These are phyloP conservation scores for Phytopythium aichiense DNA, from an alignment of 352 stramenopile species.

Conservation along the genomic window DNA sequence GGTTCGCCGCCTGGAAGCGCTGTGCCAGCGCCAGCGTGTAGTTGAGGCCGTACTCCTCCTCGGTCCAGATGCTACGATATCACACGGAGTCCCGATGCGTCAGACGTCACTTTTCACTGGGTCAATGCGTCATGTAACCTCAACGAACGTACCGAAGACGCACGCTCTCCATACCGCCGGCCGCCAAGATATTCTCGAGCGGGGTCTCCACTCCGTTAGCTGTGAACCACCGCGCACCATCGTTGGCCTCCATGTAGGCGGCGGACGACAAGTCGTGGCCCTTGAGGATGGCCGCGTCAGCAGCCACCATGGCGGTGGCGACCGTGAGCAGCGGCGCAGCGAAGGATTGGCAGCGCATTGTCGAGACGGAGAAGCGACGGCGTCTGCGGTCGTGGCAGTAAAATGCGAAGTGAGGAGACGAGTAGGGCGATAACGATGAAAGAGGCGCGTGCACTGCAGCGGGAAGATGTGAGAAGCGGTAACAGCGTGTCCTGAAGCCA, in stretches of 20 bases:
- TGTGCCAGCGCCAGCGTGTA: slow-evolving; percentile 25
- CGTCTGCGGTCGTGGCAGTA: neutral
- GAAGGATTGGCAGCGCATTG: neutral
- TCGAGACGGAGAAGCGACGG: neutral
- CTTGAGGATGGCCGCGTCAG: slow-evolving; percentile 15
- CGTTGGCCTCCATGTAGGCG: slow-evolving; percentile 18
- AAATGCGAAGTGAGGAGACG: neutral
- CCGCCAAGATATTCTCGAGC: slow-evolving; percentile 26
- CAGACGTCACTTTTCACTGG: no score
- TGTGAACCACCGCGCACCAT: slow-evolving; percentile 19
- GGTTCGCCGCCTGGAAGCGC: slow-evolving; percentile 19
- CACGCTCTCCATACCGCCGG: slow-evolving; percentile 29
- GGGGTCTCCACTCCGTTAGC: slow-evolving; percentile 8
- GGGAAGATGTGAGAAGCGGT: no score
- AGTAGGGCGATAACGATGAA: no score
- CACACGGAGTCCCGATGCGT: neutral
- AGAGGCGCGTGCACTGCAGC: neutral
- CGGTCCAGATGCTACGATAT: slow-evolving; percentile 17
- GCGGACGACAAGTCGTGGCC: slow-evolving; percentile 29
- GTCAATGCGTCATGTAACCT: no score
- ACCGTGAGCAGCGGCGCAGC: neutral
- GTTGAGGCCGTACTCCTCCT: slow-evolving; percentile 15
- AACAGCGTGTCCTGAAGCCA: neutral
- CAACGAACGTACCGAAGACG: neutral
- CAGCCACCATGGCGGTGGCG: neutral